Percentiles rank a stretch among this genome's conserved stretches.
These are phyloP conservation scores for Rubroshorea leprosula DNA, from an alignment of 345 rosid genomes.

Conservation along the genomic window DNA sequence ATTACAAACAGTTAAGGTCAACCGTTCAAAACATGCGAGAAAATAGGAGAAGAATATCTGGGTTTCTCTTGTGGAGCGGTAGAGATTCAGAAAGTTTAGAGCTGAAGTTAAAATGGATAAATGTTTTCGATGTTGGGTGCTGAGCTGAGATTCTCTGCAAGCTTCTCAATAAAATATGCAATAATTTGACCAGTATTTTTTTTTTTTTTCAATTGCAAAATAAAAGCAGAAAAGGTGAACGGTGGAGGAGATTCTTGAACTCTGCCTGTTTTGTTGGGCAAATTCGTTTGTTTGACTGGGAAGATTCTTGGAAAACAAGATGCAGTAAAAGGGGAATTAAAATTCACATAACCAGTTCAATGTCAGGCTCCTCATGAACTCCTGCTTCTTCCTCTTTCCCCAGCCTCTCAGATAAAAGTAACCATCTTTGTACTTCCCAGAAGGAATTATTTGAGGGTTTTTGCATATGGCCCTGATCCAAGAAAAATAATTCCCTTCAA, in stretches of 20 bases:
- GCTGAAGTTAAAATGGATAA: slow-evolving; percentile 1
- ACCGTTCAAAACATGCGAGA: neutral
- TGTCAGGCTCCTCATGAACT: neutral
- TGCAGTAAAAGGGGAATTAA: neutral
- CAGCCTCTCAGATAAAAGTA: too few relatives aligned
- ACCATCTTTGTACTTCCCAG: too few relatives aligned
- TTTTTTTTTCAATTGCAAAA: neutral
- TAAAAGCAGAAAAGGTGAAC: neutral
- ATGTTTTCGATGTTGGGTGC: neutral
- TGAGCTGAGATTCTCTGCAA: slow-evolving; percentile 20
- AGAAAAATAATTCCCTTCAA: too few relatives aligned
- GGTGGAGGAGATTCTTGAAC: slow-evolving; percentile 15
- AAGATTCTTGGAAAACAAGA: slow-evolving; percentile 15
- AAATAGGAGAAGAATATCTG: neutral
- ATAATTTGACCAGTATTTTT: neutral
- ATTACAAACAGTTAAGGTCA: neutral
- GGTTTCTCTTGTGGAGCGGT: slow-evolving; percentile 7
- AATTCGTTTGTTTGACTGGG: slow-evolving; percentile 19
- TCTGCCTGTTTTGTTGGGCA: slow-evolving; percentile 12
- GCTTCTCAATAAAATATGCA: neutral
- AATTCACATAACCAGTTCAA: too few relatives aligned
- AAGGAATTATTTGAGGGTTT: neutral
- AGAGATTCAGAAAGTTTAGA: slow-evolving; percentile 5
- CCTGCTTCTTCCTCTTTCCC: neutral
- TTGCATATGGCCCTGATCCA: neutral